A percentile compares a stretch with the other conserved stretches of the same genome.
Evolutionary conservation across 257 asterid genomes (phyloP).

Genomic region (Thymus mandschuricus): DNA sequence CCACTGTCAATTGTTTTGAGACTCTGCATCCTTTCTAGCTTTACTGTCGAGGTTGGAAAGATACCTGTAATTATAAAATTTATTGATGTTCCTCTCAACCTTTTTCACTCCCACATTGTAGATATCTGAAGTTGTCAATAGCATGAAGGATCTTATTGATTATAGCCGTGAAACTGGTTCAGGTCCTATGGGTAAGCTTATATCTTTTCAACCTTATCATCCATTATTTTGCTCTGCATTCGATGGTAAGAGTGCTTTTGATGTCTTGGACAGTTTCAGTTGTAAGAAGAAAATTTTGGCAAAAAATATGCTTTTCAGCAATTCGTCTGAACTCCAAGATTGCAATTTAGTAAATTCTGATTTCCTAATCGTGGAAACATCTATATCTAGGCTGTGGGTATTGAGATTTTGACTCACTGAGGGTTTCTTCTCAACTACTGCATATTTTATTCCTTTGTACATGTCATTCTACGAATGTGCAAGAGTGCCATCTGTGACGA

Average conservation of each 20-base stretch:
- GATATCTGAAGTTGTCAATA: constrained; percentile 99
- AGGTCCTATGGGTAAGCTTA: constrained; percentile 96
- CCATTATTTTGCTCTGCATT: neutral
- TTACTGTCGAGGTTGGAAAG: neutral
- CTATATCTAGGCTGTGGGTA: constrained; percentile 1
- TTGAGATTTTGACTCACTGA: neutral
- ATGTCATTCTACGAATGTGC: neutral
- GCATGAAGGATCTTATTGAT: constrained; percentile 99
- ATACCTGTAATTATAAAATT: neutral
- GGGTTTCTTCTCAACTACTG: neutral
- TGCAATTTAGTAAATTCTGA: neutral
- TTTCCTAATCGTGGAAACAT: constrained; percentile 1
- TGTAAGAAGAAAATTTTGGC: constrained; percentile 13
- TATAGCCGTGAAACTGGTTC: constrained; percentile 85
- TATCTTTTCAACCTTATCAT: neutral
- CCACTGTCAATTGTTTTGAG: neutral
- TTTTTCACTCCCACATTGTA: constrained; percentile 42
- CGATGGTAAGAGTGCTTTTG: constrained; percentile 6
- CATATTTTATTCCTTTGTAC: too few species aligned
- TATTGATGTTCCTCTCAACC: constrained; percentile 6
- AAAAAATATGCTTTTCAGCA: neutral
- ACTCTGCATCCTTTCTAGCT: neutral
- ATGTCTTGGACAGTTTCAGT: constrained; percentile 4
- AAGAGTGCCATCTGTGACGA: neutral
- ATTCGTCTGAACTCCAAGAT: neutral